These are phyloP conservation scores for Scheffersomyces spartinae DNA, from an alignment of 805 yeast genomes.

Conservation along the genomic window DNA sequence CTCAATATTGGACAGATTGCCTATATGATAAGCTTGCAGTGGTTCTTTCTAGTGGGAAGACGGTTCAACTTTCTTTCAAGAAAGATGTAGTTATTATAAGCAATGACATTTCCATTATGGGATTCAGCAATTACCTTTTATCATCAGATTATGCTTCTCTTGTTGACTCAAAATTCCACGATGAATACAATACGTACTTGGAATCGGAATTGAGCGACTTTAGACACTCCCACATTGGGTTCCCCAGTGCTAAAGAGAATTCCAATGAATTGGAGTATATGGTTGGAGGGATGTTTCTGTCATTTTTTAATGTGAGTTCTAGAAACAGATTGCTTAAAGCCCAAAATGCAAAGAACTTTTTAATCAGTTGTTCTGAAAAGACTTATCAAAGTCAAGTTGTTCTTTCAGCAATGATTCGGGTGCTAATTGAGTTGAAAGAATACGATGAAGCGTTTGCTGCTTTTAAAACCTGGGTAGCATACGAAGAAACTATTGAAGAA, in stretches of 20 bases:
- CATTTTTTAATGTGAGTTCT: no score
- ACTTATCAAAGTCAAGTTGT: slow-evolving; percentile 27
- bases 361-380: slow-evolving; percentile 17
- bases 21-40: slow-evolving; percentile 11
- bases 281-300: no score
- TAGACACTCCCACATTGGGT: slow-evolving; percentile 4
- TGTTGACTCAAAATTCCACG: slow-evolving; percentile 10
- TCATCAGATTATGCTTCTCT: slow-evolving; percentile 9
- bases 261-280: no score
- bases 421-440: slow-evolving; percentile 21
- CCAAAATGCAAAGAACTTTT: slow-evolving; percentile 15
- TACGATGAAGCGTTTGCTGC: slow-evolving; percentile 34
- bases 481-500: slow-evolving; percentile 20
- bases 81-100: slow-evolving; percentile 7
- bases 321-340: no score
- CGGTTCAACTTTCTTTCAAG: slow-evolving; percentile 8
- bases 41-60: slow-evolving; percentile 9
- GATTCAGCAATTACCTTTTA: slow-evolving; percentile 16
- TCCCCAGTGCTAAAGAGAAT: slow-evolving; percentile 4
- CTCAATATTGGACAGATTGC: slow-evolving; percentile 22
- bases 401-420: slow-evolving; percentile 18
- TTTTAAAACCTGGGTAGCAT: slow-evolving; percentile 22
- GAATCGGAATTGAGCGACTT: slow-evolving; percentile 11
- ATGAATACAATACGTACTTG: slow-evolving; percentile 16
- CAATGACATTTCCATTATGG: slow-evolving; percentile 14